Conservation (phyloP, 495 filamentous ascomycete species). For the Neurospora sp. region DNA sequence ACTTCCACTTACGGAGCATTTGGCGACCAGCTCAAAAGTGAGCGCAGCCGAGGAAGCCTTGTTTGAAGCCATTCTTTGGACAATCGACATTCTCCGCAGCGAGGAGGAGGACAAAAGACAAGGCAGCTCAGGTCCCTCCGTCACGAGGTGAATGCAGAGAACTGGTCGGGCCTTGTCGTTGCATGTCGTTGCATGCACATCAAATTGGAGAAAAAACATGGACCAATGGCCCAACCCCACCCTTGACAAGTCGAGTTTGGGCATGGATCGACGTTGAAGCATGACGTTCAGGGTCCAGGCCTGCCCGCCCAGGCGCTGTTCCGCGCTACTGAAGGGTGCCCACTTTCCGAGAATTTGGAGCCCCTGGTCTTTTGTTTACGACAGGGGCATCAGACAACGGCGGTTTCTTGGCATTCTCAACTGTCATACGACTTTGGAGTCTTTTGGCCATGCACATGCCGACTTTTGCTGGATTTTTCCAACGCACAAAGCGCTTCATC, state of each 20-base stretch:
- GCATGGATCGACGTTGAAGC: neutral
- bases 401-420: neutral
- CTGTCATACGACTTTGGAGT: neutral
- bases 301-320: neutral
- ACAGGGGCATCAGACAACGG: neutral
- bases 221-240: neutral
- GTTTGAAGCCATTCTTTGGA: constrained; percentile 35
- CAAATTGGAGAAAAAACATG: neutral
- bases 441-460: neutral
- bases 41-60: constrained; percentile 48
- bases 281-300: neutral
- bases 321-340: neutral
- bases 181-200: neutral
- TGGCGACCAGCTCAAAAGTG: constrained; percentile 68
- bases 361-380: neutral
- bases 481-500: neutral
- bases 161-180: neutral
- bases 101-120: neutral
- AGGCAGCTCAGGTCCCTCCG: neutral
- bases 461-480: neutral
- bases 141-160: neutral
- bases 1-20: constrained; percentile 61
- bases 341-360: neutral
- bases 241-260: neutral
- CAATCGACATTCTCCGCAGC: constrained; percentile 18